phyloP scores from a whole-genome alignment of 225 moss, liverwort and hornwort genomes.

The Lunularia cruciata region DNA sequence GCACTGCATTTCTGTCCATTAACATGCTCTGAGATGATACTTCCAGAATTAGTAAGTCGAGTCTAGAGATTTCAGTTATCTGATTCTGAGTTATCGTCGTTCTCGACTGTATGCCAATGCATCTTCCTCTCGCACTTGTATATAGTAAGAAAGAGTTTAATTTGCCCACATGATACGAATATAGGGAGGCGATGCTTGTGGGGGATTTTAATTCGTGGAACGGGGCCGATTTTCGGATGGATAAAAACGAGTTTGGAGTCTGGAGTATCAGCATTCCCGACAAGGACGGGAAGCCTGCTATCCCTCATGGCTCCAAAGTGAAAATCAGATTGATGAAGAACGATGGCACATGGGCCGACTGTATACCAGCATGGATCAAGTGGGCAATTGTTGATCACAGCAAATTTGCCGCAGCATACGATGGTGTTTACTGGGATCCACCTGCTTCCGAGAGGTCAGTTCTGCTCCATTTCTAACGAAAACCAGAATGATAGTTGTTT shows the following conservation, averaged over 20 bases:
- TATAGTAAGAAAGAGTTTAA: too few species aligned
- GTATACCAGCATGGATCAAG: slow-evolving; percentile 93
- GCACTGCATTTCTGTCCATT: too few species aligned
- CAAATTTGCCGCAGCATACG: slow-evolving; percentile 78
- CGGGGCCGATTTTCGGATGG: slow-evolving; percentile 68
- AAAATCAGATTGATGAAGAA: slow-evolving; percentile 74
- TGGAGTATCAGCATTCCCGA: slow-evolving; percentile 83
- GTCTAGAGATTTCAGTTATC: too few species aligned
- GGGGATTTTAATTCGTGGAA: slow-evolving; percentile 96
- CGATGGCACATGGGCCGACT: slow-evolving; percentile 76
- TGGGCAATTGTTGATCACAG: slow-evolving; percentile 68
- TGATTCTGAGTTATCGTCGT: too few species aligned
- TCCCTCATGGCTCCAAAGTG: slow-evolving; percentile 85
- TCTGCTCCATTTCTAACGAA: neutral
- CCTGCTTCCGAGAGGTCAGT: slow-evolving; percentile 64
- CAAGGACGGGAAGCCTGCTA: slow-evolving; percentile 60
- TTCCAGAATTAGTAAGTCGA: too few species aligned
- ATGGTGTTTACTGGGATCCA: slow-evolving; percentile 93
- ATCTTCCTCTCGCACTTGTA: too few species aligned
- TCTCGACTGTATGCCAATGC: too few species aligned
- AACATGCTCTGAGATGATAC: too few species aligned
- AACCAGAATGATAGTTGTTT: too few species aligned
- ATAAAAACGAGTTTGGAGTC: slow-evolving; percentile 81
- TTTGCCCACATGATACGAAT: too few species aligned
- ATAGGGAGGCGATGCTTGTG: slow-evolving; percentile 81